Evolutionary conservation across 352 stramenopile genomes (phyloP), one percentile per base, ranked within the genome.

Genomic region (Phytopythium cucurbitacearum): DNA sequence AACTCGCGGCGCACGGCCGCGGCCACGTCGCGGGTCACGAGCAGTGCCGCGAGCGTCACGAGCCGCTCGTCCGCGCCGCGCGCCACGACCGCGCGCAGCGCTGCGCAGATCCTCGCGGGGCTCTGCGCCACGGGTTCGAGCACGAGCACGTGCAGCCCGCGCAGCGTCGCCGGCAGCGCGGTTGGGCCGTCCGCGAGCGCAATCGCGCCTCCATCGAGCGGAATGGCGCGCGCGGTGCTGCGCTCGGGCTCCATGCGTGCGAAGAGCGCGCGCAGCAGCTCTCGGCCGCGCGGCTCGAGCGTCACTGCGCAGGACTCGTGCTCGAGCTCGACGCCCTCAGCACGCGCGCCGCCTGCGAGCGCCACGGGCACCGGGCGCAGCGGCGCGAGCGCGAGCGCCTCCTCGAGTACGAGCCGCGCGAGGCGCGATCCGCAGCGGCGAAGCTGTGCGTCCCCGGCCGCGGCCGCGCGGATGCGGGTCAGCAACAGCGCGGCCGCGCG

Each of bases 351-450:
- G 50, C 67, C 64, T 2, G 46, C 60, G 2, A 69, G 50, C 15
- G 62, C 64, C 10, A 71, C 56, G 39, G 67, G 54, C 11, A 78
- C 64, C 11, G 65, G 53, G 37, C 71, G 62, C 21, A 71, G 56
- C 4, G 64, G 66, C 50, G 78, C 66, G 33, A 68, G 51, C 10
- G 67, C 48, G 32, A 88, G 51, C 0, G 69, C 69, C 52, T 88
- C 74, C 54, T 89, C 77, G 37, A 89, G 60, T 13, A 86, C 44
- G 3, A 86, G 63, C 6, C 77, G 70, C 51, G 83, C 65, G 5
- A 86, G 44, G 0, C 77, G 75, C 21, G 79, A 60, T 13, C 56
- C 65, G 10, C 49, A 63, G 21, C 68, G 67, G n/a, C 60, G 64
- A 53, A 81, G 73, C 38, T 71, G n/a, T 71, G 53, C 44, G 62